Conservation (phyloP, 768 basidiomycete genomes). For the Serendipita indica region DNA sequence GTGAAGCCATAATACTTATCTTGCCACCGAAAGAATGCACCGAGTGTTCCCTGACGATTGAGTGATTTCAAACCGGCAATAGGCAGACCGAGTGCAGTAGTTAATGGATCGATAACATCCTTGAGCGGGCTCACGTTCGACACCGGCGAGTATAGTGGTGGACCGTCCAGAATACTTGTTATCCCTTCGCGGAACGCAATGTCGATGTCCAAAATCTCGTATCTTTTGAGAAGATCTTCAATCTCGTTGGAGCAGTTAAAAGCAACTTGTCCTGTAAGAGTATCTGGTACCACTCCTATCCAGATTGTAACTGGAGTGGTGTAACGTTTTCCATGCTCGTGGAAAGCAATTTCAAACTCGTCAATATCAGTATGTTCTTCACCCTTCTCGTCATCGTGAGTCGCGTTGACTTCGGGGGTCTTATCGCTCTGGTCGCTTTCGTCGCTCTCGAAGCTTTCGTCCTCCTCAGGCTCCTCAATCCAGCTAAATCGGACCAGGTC, state of each 20-base stretch:
- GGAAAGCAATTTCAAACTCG: constrained; percentile 19
- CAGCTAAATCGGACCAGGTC: constrained; percentile 24
- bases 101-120: constrained; percentile 22
- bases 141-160: constrained; percentile 23
- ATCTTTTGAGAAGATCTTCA: constrained; percentile 23
- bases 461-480: constrained; percentile 17
- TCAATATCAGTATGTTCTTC: constrained; percentile 15
- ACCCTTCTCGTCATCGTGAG: constrained; percentile 17
- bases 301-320: constrained; percentile 23
- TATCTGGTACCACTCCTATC: constrained; percentile 26
- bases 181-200: constrained; percentile 26
- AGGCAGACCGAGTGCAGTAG: constrained; percentile 12
- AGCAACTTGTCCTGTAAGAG: constrained; percentile 21
- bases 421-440: constrained; percentile 18
- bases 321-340: constrained; percentile 18
- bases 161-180: constrained; percentile 20
- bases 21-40: constrained; percentile 12
- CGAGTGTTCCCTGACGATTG: constrained; percentile 12
- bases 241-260: constrained; percentile 22
- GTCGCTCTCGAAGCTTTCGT: constrained; percentile 14
- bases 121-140: constrained; percentile 21
- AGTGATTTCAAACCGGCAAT: constrained; percentile 14
- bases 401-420: too few relatives aligned
- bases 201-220: constrained; percentile 24
- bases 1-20: constrained; percentile 14